Base-by-base conservation (phyloP, 345 rosid species). In the Mallotus nudiflorus region DNA sequence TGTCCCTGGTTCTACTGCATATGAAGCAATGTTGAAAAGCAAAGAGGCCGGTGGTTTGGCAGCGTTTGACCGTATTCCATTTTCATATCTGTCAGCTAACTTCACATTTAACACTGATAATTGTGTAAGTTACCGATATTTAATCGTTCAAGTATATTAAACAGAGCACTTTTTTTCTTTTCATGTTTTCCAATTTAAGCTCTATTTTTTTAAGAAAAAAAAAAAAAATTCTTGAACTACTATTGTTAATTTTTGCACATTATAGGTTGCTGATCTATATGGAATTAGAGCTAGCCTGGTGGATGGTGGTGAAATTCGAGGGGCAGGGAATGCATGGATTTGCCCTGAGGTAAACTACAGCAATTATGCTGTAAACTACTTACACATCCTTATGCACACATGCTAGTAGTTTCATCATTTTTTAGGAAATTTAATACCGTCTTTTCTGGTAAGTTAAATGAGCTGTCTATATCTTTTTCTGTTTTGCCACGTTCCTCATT, bases 41-140 rank as follows among this genome's bases (percentile, higher is more conserved):
- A 94, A 91, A 76, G 98, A 94, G 75, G 90, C 90, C 74, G 98
- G 98, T 73, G 98, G 96, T 57, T 94, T 94, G 82, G 98, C 97
- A 59, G 98, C 98, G 69, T 88, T 94, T 87, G 98, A 94, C 78
- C 94, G 93, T 56, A 84, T 94, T 80, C 98, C 98, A 62, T 87
- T 94, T 86, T 94, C 98, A 14, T 91, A 94, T 84, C 83, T 94
- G 28, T 94, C 97, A 35, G 98, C 98, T 65, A 94, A 94, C 84
- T 91, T 91, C 79, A 94, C 98, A 16, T 91, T 87, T 80, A 94
- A 91, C 84, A 87, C 92, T 55, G 97, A 91, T 79, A 91, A 91
- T 71, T 89, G 96, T 70, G 98, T 94, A 82, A 82, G 98, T 81
- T 80, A 73, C n/a, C 52, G 66, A 16, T 29, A 27, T n/a, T 65